Percentiles rank a stretch among this genome's conserved stretches.
Evolutionary conservation across 768 basidiomycete genomes (phyloP).

Genomic region (Asterophora parasitica): DNA sequence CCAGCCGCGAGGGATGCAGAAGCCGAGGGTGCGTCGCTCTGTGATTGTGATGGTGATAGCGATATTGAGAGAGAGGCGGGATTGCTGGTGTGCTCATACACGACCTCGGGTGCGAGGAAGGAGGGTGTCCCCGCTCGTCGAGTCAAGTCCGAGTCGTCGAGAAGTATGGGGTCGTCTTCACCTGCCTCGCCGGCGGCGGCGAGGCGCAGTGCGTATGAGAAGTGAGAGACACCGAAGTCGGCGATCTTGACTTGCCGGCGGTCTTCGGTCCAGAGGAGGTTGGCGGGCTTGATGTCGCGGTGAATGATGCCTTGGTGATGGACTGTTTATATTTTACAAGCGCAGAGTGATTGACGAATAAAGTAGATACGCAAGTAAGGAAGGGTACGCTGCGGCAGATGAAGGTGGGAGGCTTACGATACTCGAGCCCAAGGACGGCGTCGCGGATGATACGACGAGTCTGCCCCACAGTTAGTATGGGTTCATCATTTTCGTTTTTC

Average conservation of each 20-base stretch:
- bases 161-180: constrained; percentile 55
- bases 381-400: constrained; percentile 6
- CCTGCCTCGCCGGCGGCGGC: constrained; percentile 53
- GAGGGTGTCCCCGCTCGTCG: constrained; percentile 94
- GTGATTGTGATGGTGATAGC: constrained; percentile 16
- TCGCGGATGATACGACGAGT: constrained; percentile 87
- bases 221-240: constrained; percentile 97
- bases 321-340: constrained; percentile 43
- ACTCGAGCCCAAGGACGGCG: constrained; percentile 91
- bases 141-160: constrained; percentile 82
- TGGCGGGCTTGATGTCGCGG: constrained; percentile 98
- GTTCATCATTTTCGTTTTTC: constrained; percentile 58
- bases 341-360: no score
- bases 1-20: constrained; percentile 25
- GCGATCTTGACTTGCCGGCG: constrained; percentile 91
- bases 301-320: constrained; percentile 98
- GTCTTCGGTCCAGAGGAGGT: constrained; percentile 87
- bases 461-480: constrained; percentile 79
- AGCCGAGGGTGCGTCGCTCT: constrained; percentile 11
- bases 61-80: no score
- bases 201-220: constrained; percentile 83
- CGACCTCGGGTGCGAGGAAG: constrained; percentile 94
- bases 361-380: constrained; percentile 8
- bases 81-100: constrained; percentile 55
- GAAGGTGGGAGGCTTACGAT: constrained; percentile 55